Base-by-base conservation (phyloP, 1,284 basidiomycete genomes). In the Filobasidium uniguttulatum region DNA sequence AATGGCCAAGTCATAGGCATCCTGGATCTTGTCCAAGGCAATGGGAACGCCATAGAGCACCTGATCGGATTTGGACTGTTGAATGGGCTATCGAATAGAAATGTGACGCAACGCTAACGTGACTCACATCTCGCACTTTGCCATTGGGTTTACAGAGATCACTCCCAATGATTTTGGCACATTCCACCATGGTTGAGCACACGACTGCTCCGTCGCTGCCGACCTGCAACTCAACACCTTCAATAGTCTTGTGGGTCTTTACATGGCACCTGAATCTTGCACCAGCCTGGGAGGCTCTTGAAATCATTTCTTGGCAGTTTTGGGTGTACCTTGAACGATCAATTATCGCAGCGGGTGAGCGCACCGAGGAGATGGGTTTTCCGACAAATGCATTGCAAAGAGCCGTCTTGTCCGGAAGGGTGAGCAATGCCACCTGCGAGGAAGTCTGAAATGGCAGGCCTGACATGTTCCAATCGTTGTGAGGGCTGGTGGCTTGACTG, bases 11-110 rank as follows among this genome's bases (percentile, higher is more conserved):
- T 62, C 64, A 29, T 77, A 75, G 10, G 89, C 68, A 60, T 88
- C 85, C 34, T 74, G 74, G 22, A 89, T 71, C 67, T 84, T 85
- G 70, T 83, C 83, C 4, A 74, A 57, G 6, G 74, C 73, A 3
- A 85, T 66, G 3, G 85, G 85, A 37, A 87, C 70, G 3, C 83
- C 82, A 62, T 88, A 88, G 14, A 89, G 70, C 55, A 90, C 77
- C 85, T 89, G n/a, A 38, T 20, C 14, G n/a, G n/a, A n/a, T n/a
- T n/a, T n/a, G 7, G 23, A n/a, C 1, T 4, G 52, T 38, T 44
- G 51, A 51, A 14, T 10, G 3, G 26, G 12, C 14, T 29, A 26
- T 2, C 2, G 19, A 14, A n/a, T 40, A 2, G 12, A 10, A 20
- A 20, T 3, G 10, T 6, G 5, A 14, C 17, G 10, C 12, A 4